Percentiles rank a stretch among this genome's conserved stretches.
phyloP scores from a whole-genome alignment of 2,329 filamentous ascomycete species.

The Domatiomyces globalis region DNA sequence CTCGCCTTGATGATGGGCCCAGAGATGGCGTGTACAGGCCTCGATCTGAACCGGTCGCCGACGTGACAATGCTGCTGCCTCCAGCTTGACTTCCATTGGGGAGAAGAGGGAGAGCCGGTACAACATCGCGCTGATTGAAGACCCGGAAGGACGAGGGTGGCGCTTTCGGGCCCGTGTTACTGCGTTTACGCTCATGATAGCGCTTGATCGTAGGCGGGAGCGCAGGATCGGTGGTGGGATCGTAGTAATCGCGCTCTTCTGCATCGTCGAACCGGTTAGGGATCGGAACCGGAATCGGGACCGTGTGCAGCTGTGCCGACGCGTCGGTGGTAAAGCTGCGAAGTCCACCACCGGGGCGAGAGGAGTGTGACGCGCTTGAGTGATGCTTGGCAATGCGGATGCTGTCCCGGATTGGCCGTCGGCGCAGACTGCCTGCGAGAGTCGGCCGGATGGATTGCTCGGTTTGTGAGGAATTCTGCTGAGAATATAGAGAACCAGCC shows the following conservation, averaged over 20 bases:
- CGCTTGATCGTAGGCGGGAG: constrained; percentile 40
- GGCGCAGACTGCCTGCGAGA: constrained; percentile 36
- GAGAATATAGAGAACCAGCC: constrained; percentile 1
- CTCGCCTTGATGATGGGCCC: constrained; percentile 25
- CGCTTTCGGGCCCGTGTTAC: constrained; percentile 66
- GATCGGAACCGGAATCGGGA: constrained; percentile 14
- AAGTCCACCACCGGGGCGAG: constrained; percentile 25
- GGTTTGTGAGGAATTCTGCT: constrained; percentile 32
- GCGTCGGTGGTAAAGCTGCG: constrained; percentile 25
- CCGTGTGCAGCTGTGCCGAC: constrained; percentile 7
- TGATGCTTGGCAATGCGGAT: constrained; percentile 70
- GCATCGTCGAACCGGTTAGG: constrained; percentile 14
- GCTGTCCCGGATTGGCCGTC: constrained; percentile 64
- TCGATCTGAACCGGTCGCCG: constrained; percentile 12
- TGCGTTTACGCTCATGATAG: constrained; percentile 68
- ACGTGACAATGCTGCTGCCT: constrained; percentile 13
- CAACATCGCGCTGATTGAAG: constrained; percentile 45
- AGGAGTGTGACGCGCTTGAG: constrained; percentile 31
- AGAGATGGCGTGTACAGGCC: constrained; percentile 15
- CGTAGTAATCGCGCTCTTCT: constrained; percentile 9
- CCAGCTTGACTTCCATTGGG: constrained; percentile 13
- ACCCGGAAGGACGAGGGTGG: constrained; percentile 63
- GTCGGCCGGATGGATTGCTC: constrained; percentile 14
- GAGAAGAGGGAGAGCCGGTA: constrained; percentile 7
- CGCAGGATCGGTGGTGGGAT: constrained; percentile 29